Conservation (phyloP, 805 yeast species). For the Lipomyces sp. region DNA sequence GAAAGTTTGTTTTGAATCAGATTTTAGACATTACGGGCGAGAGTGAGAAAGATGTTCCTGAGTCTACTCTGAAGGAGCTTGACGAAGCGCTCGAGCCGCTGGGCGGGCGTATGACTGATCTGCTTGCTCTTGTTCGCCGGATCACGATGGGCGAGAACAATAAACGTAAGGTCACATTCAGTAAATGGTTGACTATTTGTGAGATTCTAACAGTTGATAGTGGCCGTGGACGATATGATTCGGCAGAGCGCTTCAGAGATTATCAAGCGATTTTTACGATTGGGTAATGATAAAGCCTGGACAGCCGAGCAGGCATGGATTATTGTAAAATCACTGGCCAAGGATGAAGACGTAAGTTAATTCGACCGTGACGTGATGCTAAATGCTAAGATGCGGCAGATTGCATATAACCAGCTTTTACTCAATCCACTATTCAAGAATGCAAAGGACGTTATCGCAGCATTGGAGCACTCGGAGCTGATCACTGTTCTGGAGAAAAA, state of each 20-base stretch:
- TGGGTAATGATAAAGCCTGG: slow-evolving; percentile 54
- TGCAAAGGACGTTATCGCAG: slow-evolving; percentile 54
- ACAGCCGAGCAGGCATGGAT: slow-evolving; percentile 87
- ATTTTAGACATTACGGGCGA: slow-evolving; percentile 43
- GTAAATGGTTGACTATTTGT: neutral
- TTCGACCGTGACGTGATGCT: neutral
- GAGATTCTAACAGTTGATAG: slow-evolving; percentile 41
- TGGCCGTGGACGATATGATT: slow-evolving; percentile 79
- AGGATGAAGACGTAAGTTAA: slow-evolving; percentile 52
- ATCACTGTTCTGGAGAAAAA: slow-evolving; percentile 73
- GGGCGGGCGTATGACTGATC: slow-evolving; percentile 94
- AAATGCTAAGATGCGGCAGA: neutral
- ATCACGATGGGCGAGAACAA: slow-evolving; percentile 88
- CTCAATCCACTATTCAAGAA: slow-evolving; percentile 47
- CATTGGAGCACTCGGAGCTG: slow-evolving; percentile 79
- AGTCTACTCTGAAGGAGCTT: slow-evolving; percentile 46
- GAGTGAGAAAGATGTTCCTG: slow-evolving; percentile 41
- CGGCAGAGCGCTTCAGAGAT: slow-evolving; percentile 86
- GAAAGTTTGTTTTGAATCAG: slow-evolving; percentile 63
- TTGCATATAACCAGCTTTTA: slow-evolving; percentile 43
- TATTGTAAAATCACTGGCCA: slow-evolving; percentile 67
- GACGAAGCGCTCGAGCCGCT: slow-evolving; percentile 69
- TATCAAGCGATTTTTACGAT: slow-evolving; percentile 69
- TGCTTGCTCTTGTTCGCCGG: slow-evolving; percentile 87
- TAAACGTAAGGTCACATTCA: slow-evolving; percentile 6